Evolutionary conservation across 768 basidiomycete genomes (phyloP).

Genomic region (Boletus rubroflammeus): DNA sequence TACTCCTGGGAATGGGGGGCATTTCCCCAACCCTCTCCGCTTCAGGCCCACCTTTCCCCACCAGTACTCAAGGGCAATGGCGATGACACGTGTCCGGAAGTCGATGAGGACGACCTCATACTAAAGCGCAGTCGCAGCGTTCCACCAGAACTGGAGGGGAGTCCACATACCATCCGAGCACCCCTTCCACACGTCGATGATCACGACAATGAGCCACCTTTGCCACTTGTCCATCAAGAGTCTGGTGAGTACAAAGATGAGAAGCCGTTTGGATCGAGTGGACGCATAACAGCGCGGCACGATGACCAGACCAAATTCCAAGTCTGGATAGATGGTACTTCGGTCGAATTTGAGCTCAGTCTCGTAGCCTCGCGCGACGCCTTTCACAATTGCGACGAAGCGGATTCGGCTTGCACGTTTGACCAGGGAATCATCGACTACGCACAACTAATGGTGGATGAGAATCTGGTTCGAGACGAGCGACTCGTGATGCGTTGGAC

Average conservation of each 20-base stretch:
- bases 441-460: constrained; percentile 61
- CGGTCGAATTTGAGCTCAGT: constrained; percentile 72
- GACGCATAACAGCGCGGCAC: constrained; percentile 53
- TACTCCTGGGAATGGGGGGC: constrained; percentile 96
- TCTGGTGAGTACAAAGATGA: constrained; percentile 2
- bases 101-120: constrained; percentile 20
- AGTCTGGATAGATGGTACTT: constrained; percentile 57
- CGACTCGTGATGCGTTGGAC: constrained; percentile 74
- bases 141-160: constrained; percentile 49
- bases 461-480: constrained; percentile 54
- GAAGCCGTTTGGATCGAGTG: constrained; percentile 45
- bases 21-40: constrained; percentile 77
- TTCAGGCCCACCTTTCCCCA: constrained; percentile 45
- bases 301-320: constrained; percentile 62
- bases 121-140: constrained; percentile 54
- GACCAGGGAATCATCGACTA: constrained; percentile 62
- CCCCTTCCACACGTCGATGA: constrained; percentile 21
- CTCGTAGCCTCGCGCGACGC: constrained; percentile 40
- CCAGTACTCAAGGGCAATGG: constrained; percentile 14
- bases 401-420: constrained; percentile 56
- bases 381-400: constrained; percentile 40
- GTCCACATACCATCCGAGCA: constrained; percentile 31
- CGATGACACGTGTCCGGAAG: constrained; percentile 9
- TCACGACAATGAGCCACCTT: constrained; percentile 21
- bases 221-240: neutral